Conservation (phyloP, 352 stramenopile species). For the Pythium aphanidermatum region DNA sequence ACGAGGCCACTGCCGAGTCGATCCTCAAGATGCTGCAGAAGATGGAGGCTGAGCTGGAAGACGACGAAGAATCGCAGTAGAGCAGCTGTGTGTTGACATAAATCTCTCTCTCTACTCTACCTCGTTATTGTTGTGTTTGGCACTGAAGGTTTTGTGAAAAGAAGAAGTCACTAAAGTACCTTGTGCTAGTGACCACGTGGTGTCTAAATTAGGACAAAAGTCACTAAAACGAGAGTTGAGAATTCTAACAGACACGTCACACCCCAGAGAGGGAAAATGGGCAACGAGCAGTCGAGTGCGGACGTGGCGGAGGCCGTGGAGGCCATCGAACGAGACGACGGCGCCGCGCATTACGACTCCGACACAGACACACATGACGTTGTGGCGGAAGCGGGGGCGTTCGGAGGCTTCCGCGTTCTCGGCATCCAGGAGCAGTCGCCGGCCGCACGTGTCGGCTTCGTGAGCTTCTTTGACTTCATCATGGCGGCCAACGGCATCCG, state of each 20-base stretch:
- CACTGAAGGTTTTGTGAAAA: no score
- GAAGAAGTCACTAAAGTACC: no score
- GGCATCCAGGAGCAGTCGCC: constrained; percentile 95
- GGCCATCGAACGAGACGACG: constrained; percentile 2
- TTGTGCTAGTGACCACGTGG: no score
- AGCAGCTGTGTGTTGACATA: no score
- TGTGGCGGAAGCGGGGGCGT: constrained; percentile 43
- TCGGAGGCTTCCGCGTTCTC: constrained; percentile 92
- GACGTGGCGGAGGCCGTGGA: constrained; percentile 10
- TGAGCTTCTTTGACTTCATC: constrained; percentile 98
- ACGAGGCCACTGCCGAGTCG: constrained; percentile 66
- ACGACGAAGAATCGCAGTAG: constrained; percentile 6
- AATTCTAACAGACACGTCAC: background rate
- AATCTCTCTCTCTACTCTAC: no score
- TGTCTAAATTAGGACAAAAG: no score
- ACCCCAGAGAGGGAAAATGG: constrained; percentile 12
- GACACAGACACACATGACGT: background rate
- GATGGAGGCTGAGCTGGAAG: constrained; percentile 24
- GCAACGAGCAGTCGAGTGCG: constrained; percentile 18
- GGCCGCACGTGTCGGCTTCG: constrained; percentile 87
- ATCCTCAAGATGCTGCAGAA: constrained; percentile 86
- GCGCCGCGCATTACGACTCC: background rate
- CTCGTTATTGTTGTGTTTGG: no score
- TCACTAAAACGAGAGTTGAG: no score
- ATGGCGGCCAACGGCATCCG: constrained; percentile 90